Conservation (phyloP, 176 grass and related monocot species). For the Aegilops speltoides region DNA sequence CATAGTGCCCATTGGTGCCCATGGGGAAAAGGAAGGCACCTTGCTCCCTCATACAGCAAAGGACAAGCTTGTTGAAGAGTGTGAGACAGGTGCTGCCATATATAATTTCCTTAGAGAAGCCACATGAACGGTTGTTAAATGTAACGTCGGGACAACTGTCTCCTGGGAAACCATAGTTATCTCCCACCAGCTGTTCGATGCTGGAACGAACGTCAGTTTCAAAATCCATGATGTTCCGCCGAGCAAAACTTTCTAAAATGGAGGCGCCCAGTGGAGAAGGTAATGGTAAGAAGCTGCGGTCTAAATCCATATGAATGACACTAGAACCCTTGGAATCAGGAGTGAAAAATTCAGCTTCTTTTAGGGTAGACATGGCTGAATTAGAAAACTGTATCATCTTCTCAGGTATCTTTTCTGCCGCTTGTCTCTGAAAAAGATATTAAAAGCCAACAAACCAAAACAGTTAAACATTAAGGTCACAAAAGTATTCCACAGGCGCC, state of each 20-base stretch:
- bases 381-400: constrained; percentile 83
- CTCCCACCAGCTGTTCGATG: constrained; percentile 66
- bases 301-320: constrained; percentile 87
- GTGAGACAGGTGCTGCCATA: constrained; percentile 71
- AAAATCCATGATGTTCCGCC: constrained; percentile 77
- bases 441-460: not conserved
- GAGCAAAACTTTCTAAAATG: constrained; percentile 93
- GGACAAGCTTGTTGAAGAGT: constrained; percentile 91
- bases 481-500: no score
- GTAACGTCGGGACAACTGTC: constrained; percentile 32
- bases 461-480: no score
- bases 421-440: constrained; percentile 63
- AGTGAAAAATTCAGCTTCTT: constrained; percentile 75
- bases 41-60: constrained; percentile 66
- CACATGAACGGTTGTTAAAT: no score
- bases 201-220: constrained; percentile 70
- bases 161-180: constrained; percentile 63
- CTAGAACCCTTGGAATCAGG: constrained; percentile 33
- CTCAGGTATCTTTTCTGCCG: constrained; percentile 38
- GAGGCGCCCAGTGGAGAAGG: constrained; percentile 67
- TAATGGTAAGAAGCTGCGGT: constrained; percentile 78
- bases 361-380: constrained; percentile 72
- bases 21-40: constrained; percentile 85
- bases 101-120: constrained; percentile 47
- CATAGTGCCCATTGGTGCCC: constrained; percentile 69